Percentiles rank a stretch among this genome's conserved stretches.
phyloP scores from a whole-genome alignment of 2,329 filamentous ascomycete genomes.

The Fusarium tjaetaba region DNA sequence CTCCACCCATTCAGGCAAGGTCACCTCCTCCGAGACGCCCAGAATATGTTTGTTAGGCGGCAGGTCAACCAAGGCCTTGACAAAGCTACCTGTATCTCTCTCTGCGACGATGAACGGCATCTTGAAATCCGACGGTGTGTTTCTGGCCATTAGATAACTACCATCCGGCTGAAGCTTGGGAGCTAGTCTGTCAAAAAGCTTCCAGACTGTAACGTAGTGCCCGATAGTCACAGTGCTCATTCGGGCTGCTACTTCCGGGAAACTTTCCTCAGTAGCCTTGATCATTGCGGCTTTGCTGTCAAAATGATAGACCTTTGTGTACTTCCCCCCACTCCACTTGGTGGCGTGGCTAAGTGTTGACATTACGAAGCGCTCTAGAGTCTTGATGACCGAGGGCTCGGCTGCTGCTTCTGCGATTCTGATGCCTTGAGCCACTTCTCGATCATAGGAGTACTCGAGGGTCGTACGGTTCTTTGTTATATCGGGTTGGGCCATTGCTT shows the following conservation, averaged over 20 bases:
- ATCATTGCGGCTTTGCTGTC: background rate
- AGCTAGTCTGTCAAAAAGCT: background rate
- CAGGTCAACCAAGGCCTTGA: background rate
- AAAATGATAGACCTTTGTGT: background rate
- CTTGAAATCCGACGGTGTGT: background rate
- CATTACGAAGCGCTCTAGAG: background rate
- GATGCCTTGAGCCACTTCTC: background rate
- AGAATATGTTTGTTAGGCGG: background rate
- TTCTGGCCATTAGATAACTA: background rate
- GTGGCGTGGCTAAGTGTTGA: background rate
- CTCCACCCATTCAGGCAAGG: background rate
- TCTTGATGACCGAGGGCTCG: background rate
- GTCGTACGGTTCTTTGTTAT: rapidly evolving
- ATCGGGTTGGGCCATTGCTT: background rate
- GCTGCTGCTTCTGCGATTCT: background rate
- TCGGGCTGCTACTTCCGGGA: rapidly evolving
- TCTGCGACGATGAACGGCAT: background rate
- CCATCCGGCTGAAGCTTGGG: background rate
- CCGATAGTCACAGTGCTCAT: background rate
- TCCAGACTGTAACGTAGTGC: background rate
- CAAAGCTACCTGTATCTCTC: background rate
- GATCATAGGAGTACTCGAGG: background rate
- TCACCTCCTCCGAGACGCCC: background rate
- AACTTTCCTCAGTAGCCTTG: background rate
- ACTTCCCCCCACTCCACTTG: background rate